These are phyloP conservation scores for Zygnema cylindricum DNA, from an alignment of 139 green algal genomes.

Conservation along the genomic window DNA sequence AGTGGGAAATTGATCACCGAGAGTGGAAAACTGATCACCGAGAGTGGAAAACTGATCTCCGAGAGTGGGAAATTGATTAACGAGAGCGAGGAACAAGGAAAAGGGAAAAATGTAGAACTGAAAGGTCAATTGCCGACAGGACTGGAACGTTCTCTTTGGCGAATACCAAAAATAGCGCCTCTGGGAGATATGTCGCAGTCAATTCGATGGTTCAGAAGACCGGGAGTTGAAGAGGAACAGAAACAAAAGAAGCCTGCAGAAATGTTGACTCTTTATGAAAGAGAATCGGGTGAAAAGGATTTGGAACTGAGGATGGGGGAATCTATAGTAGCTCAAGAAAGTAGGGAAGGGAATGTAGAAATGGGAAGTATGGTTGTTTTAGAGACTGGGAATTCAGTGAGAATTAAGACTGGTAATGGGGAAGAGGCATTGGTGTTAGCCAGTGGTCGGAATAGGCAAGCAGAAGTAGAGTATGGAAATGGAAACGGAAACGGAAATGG, in stretches of 20 bases:
- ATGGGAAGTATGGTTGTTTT: not conserved
- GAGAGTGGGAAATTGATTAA: not conserved
- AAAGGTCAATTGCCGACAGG: not conserved
- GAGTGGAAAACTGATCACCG: not conserved
- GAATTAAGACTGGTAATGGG: not conserved
- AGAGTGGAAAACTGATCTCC: no score
- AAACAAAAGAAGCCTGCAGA: not conserved
- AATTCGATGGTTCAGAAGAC: not conserved
- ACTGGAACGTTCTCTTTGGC: conserved; percentile 14
- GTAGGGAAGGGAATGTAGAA: not conserved
- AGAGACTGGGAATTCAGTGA: not conserved
- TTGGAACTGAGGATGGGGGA: not conserved
- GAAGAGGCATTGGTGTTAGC: not conserved
- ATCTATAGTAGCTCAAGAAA: not conserved
- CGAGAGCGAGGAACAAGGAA: not conserved
- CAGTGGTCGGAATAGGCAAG: not conserved
- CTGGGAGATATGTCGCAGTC: not conserved
- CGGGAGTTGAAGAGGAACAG: not conserved
- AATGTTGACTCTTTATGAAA: not conserved
- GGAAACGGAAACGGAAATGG: not conserved
- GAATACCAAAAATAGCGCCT: conserved; percentile 17
- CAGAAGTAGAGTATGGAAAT: not conserved
- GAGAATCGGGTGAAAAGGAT: not conserved
- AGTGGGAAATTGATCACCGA: not conserved
- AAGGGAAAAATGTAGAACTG: no score